Evolutionary conservation across 306 rosid species (phyloP).

Genomic region (Trichosanthes cucumerina): DNA sequence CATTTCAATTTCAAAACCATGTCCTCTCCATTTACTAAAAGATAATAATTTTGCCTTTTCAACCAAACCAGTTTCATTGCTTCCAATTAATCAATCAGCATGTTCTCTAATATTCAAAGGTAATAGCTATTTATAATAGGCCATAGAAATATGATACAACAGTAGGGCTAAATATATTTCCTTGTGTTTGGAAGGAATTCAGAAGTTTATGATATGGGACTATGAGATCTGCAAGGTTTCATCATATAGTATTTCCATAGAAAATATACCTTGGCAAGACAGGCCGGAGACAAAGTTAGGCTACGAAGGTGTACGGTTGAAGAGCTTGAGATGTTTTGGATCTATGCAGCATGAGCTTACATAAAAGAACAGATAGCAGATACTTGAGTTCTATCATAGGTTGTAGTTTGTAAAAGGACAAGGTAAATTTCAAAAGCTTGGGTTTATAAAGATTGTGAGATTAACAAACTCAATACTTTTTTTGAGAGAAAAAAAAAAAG

Average conservation of each 20-base stretch:
- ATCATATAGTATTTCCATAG: neutral
- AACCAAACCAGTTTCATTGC: neutral
- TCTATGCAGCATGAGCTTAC: neutral
- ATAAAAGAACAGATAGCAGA: neutral
- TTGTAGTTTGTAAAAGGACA: neutral
- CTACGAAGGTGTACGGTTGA: neutral
- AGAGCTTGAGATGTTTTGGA: neutral
- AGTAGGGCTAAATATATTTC: neutral
- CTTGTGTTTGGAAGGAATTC: neutral
- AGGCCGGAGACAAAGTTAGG: neutral
- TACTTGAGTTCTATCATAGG: neutral
- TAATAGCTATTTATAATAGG: neutral
- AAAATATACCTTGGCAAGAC: neutral
- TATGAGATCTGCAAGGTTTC: neutral
- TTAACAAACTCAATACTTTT: neutral
- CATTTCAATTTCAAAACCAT: neutral
- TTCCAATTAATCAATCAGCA: neutral
- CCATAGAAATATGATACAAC: neutral
- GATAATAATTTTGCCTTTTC: neutral
- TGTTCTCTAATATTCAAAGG: neutral
- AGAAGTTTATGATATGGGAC: neutral
- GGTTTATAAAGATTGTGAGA: neutral
- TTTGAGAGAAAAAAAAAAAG: neutral
- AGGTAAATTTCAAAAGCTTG: neutral
- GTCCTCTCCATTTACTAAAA: neutral